These are phyloP conservation scores for Tylopilus sp. DNA, from an alignment of 1,284 basidiomycete species.

Conservation along the genomic window DNA sequence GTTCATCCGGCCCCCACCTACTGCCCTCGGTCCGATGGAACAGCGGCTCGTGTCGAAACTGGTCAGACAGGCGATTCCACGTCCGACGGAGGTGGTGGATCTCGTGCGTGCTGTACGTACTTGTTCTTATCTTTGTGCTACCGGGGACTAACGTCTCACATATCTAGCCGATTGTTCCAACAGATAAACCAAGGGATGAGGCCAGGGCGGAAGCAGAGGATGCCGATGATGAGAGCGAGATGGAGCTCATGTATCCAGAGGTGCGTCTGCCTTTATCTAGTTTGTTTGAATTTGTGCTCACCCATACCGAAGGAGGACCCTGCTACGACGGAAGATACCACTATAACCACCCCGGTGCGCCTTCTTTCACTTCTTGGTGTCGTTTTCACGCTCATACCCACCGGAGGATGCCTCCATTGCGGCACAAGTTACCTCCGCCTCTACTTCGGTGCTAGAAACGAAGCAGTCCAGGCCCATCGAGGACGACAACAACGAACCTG, in stretches of 20 bases:
- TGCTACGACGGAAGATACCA: not conserved
- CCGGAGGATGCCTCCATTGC: constrained; percentile 11
- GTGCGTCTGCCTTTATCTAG: constrained; percentile 13
- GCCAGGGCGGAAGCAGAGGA: not conserved
- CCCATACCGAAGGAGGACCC: constrained; percentile 8
- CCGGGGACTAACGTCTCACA: no score
- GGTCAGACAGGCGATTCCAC: not conserved
- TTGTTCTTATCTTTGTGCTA: not conserved
- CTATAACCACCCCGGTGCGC: no score
- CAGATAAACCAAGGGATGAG: not conserved
- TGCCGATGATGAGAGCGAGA: constrained; percentile 20
- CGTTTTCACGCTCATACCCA: constrained; percentile 13
- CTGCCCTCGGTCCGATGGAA: no score
- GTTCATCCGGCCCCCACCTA: constrained; percentile 1
- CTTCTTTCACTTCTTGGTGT: no score
- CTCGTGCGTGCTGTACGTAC: constrained; percentile 15
- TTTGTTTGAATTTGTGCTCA: not conserved
- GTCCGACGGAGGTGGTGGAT: not conserved
- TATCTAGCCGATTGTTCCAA: constrained; percentile 2
- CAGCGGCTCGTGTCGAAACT: constrained; percentile 1
- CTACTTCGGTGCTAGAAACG: not conserved
- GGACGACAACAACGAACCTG: constrained; percentile 19
- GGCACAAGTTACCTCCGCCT: not conserved
- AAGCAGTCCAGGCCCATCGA: not conserved
- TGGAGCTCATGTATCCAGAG: constrained; percentile 36